phyloP scores from a whole-genome alignment of 2,329 filamentous ascomycete species.

The Colletotrichum tanaceti region DNA sequence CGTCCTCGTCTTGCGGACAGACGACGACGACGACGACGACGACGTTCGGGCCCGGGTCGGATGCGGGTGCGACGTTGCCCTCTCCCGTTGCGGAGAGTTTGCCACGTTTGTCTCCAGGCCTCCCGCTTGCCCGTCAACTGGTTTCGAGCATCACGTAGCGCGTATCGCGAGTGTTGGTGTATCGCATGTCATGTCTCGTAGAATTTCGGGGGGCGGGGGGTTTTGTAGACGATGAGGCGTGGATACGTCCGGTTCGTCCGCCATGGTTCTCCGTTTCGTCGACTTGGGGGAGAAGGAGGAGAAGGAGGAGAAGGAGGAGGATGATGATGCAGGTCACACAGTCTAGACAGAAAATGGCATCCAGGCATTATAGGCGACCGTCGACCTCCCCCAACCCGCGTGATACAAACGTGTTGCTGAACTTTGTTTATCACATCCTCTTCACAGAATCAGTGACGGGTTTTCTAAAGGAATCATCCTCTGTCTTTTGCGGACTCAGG shows the following conservation, averaged over 20 bases:
- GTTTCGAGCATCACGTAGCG: background rate
- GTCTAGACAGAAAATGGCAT: background rate
- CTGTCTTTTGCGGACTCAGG: too few relatives aligned
- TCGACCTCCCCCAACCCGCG: background rate
- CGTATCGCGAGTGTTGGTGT: background rate
- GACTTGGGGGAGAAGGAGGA: too few relatives aligned
- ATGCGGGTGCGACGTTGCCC: conserved; percentile 27
- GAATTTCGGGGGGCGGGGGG: background rate
- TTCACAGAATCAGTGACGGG: too few relatives aligned
- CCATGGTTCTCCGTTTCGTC: background rate
- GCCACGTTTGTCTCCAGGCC: conserved; percentile 21
- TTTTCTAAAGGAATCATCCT: too few relatives aligned
- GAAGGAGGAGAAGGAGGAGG: too few relatives aligned
- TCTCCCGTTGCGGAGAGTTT: conserved; percentile 13
- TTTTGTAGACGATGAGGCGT: background rate
- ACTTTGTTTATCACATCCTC: background rate
- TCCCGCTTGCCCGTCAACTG: background rate
- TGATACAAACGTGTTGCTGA: background rate
- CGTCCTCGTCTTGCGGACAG: background rate
- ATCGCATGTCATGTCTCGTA: background rate
- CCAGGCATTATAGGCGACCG: too few relatives aligned
- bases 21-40: background rate
- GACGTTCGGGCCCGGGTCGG: conserved; percentile 23
- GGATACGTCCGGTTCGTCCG: background rate
- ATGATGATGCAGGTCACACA: too few relatives aligned